These are phyloP conservation scores for Begonia masoniana DNA, from an alignment of 306 rosid species.

Conservation along the genomic window DNA sequence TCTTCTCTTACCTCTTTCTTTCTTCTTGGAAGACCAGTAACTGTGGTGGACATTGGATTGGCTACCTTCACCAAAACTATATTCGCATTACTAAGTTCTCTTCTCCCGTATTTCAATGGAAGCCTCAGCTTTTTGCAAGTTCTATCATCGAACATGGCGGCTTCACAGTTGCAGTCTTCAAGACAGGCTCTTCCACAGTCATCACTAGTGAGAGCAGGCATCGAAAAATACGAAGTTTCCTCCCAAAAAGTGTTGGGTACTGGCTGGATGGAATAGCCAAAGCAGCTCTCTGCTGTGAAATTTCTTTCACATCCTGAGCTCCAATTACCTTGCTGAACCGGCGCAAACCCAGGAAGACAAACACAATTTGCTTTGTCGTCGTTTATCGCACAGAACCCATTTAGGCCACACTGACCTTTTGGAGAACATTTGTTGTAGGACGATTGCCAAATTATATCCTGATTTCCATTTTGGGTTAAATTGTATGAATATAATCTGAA, in stretches of 20 bases:
- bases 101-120: conserved; percentile 15
- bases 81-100: not conserved
- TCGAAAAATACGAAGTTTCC: not conserved
- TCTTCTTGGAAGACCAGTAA: not conserved
- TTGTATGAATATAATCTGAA: conserved; percentile 6
- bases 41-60: not conserved
- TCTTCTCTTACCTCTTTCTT: not conserved
- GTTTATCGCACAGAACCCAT: not conserved
- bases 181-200: conserved; percentile 10
- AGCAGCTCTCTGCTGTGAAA: not conserved
- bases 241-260: not conserved
- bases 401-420: not conserved
- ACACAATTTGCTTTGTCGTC: not conserved
- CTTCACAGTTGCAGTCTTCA: conserved; percentile 18
- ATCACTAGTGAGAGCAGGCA: not conserved
- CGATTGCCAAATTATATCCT: not conserved
- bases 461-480: not conserved
- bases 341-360: not conserved
- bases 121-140: conserved; percentile 12
- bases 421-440: not conserved
- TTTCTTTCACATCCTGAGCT: conserved; percentile 10
- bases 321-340: not conserved
- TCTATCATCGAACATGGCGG: not conserved
- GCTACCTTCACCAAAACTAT: conserved; percentile 11
- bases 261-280: not conserved